Percentiles rank a stretch among this genome's conserved stretches.
These are phyloP conservation scores for Yamadazyma akitaensis DNA, from an alignment of 805 yeast genomes.

Conservation along the genomic window DNA sequence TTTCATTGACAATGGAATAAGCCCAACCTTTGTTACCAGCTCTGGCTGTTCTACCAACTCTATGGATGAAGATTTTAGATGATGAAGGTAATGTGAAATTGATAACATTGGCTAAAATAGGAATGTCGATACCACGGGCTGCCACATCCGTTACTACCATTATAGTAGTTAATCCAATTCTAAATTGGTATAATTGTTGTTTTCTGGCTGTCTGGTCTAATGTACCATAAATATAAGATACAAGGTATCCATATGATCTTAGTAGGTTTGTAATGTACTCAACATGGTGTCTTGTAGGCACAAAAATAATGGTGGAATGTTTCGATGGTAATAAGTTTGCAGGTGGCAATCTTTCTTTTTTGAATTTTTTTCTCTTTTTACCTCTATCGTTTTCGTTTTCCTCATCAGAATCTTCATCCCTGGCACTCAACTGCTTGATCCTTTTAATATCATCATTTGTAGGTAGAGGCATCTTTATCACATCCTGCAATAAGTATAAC, in stretches of 20 bases:
- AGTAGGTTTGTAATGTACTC: slow-evolving; percentile 78
- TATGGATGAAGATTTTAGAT: slow-evolving; percentile 90
- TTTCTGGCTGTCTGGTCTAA: slow-evolving; percentile 94
- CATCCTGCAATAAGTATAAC: slow-evolving; percentile 71
- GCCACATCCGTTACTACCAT: slow-evolving; percentile 97
- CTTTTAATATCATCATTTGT: slow-evolving; percentile 62
- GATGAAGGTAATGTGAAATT: slow-evolving; percentile 89
- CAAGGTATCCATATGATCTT: slow-evolving; percentile 77
- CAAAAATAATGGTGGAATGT: slow-evolving; percentile 86
- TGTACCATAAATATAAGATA: slow-evolving; percentile 89
- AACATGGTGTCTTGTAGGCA: slow-evolving; percentile 97
- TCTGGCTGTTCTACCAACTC: slow-evolving; percentile 99
- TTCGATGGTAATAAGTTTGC: slow-evolving; percentile 84
- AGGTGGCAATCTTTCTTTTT: slow-evolving; percentile 61
- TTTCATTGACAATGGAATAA: slow-evolving; percentile 78
- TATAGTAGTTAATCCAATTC: slow-evolving; percentile 79
- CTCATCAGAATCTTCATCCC: slow-evolving; percentile 51
- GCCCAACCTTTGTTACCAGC: slow-evolving; percentile 99
- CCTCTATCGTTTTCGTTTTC: slow-evolving; percentile 41
- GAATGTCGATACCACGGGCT: slow-evolving; percentile 98
- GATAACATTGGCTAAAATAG: slow-evolving; percentile 90
- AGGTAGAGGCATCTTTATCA: slow-evolving; percentile 80
- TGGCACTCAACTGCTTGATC: slow-evolving; percentile 46
- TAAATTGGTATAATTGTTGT: slow-evolving; percentile 78
- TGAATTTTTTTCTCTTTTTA: slow-evolving; percentile 39